Evolutionary conservation across 306 rosid genomes (phyloP), one percentile per base, ranked within the genome.

Genomic region (Medicago arabica): DNA sequence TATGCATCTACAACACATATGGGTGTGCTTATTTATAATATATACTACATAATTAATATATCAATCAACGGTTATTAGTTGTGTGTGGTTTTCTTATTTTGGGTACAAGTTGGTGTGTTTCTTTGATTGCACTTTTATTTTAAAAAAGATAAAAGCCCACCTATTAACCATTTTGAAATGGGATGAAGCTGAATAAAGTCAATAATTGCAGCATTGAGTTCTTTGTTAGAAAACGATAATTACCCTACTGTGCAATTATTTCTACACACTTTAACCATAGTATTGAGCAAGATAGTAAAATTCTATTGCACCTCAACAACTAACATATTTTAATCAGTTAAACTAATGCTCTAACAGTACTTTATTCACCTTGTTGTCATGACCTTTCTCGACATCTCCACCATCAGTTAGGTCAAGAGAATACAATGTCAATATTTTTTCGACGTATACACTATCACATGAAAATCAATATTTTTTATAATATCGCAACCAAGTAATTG

Each of bases 181-280:
- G 72, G 81, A 69, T 38, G 65, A 46, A 70, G 70, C 21, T 63
- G 62, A 69, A 43, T 75, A 47, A 75, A 67, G 46, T 44, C 71
- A 36, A 78, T 61, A 78, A 67, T 83, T 81, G 84, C 76, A 75
- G 57, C 84, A 71, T 47, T 51, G 14, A 7, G 73, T 46, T 69
- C 59, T 73, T 73, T 50, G 73, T 57, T 43, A 57, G 78, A 57
- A 73, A 72, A 74, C 60, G 14, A 82, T 68, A 28, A 79, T 79
- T 67, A 12, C 21, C 36, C 57, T 71, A 18, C 7, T 60, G 15
- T 12, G 44, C 71, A 43, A 15, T 72, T 38, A 50, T 55, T 25
- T 46, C 34, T 74, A 67, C 66, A 57, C 47, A 17, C 23, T 39
- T 63, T 36, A 6, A 1, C 62, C 31, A 3, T 28, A 34, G 7